A percentile compares a stretch with the other conserved stretches of the same genome.
These are phyloP conservation scores for Saksenaea oblongispora DNA, from an alignment of 371 early-diverging fungal genomes.

Conservation along the genomic window DNA sequence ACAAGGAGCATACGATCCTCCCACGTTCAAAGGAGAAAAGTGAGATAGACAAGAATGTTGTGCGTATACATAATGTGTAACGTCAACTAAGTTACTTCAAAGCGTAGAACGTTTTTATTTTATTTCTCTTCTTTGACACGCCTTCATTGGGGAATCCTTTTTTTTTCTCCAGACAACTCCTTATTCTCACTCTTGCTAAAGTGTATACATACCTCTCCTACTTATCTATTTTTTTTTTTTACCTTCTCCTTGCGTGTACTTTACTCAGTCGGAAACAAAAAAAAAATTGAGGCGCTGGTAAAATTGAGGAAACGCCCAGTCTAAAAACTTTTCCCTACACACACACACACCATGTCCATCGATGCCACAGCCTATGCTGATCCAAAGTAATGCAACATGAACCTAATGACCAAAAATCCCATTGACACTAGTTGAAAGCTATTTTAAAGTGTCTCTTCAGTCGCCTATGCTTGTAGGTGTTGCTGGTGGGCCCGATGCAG, in stretches of 20 bases:
- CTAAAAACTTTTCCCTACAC: background rate
- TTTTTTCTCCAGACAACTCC: too few relatives aligned
- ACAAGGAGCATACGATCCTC: too few relatives aligned
- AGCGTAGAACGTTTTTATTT: too few relatives aligned
- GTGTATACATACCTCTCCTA: too few relatives aligned
- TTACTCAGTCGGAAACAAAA: slow-evolving; percentile 6
- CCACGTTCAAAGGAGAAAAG: too few relatives aligned
- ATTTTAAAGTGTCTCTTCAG: slow-evolving; percentile 45
- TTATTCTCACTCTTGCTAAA: too few relatives aligned
- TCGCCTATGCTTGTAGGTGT: slow-evolving; percentile 46
- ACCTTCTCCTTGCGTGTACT: background rate
- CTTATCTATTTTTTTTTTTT: too few relatives aligned
- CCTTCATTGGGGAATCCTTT: too few relatives aligned
- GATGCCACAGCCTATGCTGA: slow-evolving; percentile 42
- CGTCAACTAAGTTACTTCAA: too few relatives aligned
- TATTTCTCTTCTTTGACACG: too few relatives aligned
- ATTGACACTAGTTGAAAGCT: slow-evolving; percentile 14
- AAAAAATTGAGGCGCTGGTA: background rate
- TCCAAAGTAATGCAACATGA: slow-evolving; percentile 29
- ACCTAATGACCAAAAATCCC: background rate
- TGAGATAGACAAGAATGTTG: too few relatives aligned
- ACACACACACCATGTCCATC: slow-evolving; percentile 39
- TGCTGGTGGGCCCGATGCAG: slow-evolving; percentile 47
- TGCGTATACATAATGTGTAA: too few relatives aligned
- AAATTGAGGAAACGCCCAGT: background rate